A percentile compares a stretch with the other conserved stretches of the same genome.
Evolutionary conservation across 1,284 basidiomycete species (phyloP).

Genomic region (Irpex sp.): DNA sequence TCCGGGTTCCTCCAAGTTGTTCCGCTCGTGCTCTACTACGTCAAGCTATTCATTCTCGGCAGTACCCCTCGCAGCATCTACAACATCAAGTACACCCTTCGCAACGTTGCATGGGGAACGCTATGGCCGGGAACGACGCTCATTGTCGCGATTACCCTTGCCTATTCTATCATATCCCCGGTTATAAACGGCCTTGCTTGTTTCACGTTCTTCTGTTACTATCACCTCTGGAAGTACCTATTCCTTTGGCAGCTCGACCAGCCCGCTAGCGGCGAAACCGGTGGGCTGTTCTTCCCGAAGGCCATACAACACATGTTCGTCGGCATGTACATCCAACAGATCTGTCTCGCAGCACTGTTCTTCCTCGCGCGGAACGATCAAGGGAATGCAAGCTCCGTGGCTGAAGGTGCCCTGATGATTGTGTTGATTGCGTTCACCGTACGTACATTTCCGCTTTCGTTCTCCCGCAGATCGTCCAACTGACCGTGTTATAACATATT

Average conservation of each 20-base stretch:
- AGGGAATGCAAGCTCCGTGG: constrained; percentile 50
- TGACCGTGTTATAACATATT: constrained; percentile 12
- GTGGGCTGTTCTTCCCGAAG: constrained; percentile 93
- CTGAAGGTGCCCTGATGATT: constrained; percentile 81
- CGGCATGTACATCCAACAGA: constrained; percentile 84
- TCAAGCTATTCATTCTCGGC: constrained; percentile 81
- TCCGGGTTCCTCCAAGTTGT: constrained; percentile 81
- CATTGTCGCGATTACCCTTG: constrained; percentile 70
- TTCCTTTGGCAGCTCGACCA: constrained; percentile 83
- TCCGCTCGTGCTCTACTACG: constrained; percentile 77
- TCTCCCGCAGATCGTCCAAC: constrained; percentile 2
- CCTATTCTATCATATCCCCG: constrained; percentile 91
- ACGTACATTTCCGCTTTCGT: constrained; percentile 26
- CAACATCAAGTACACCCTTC: constrained; percentile 69
- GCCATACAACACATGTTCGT: constrained; percentile 92
- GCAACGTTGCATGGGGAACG: constrained; percentile 81
- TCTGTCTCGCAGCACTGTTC: constrained; percentile 85
- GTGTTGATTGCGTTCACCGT: constrained; percentile 81
- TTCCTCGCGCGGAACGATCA: constrained; percentile 71
- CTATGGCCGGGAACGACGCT: constrained; percentile 77
- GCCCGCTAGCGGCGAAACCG: constrained; percentile 76
- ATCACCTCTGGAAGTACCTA: constrained; percentile 85
- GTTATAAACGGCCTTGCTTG: constrained; percentile 91
- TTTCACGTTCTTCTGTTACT: constrained; percentile 82
- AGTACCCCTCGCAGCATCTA: constrained; percentile 89